Base-by-base conservation (phyloP, 1,139 yeast genomes). In the Pichia inconspicua region DNA sequence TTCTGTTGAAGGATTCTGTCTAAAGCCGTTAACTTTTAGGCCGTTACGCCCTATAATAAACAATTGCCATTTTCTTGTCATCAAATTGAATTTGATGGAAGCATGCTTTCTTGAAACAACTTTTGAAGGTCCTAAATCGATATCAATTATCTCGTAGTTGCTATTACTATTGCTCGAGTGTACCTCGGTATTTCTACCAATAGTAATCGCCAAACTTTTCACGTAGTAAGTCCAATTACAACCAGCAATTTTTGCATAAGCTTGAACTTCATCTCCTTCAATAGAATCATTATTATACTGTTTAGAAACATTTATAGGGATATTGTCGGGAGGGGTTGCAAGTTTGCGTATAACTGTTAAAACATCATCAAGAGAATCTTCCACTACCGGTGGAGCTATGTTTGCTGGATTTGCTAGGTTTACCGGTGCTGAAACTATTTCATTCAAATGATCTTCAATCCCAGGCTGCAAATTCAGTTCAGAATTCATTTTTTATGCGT, bases 241-340 rank as follows among this genome's bases (percentile, higher is more conserved):
- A n/a, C 97, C 97, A 0, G 97, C 90, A 45, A 90, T 83, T 64
- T 90, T 90, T 40, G 97, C 97, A 64, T 90, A 92, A 0, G 97
- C 97, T 67, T 89, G 96, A 19, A 92, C 92, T 63, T 88, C 96
- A 35, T 87, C 77, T 52, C 87, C 90, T 50, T 78, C 71, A 58
- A 85, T 84, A 55, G 78, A 77, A 44, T 83, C 88, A 65, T 92
- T 92, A 55, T 77, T 75, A 56, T 69, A 78, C 22, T 50, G 51
- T 45, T 48, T 48, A 2, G 66, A 59, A 17, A 78, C 82, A 55
- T 73, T 72, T 11, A 82, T 77, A 28, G 66, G 68, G 34, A 75
- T 76, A 43, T 70, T 74, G 8, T 64, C 67, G 1, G 61, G 54
- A 10, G 82, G 82, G 2, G 67, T 62, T 39, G 71, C 70, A 40